phyloP scores from a whole-genome alignment of 2,329 filamentous ascomycete genomes.

The Lecanicillium sp. region DNA sequence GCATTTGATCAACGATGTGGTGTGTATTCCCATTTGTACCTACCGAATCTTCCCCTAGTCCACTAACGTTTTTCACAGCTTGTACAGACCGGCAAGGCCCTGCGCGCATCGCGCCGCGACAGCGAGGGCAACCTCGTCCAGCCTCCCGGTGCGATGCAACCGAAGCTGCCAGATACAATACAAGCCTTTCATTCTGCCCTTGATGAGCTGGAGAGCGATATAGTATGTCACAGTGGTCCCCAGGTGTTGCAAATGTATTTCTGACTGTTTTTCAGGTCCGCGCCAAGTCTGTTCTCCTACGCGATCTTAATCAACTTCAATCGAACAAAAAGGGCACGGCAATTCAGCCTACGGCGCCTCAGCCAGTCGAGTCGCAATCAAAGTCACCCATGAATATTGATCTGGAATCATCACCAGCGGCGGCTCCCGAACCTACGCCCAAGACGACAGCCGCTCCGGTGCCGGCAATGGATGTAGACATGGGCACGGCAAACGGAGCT shows the following conservation, averaged over 20 bases:
- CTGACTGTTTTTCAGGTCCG: constrained; percentile 20
- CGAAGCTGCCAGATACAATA: constrained; percentile 38
- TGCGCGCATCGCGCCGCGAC: constrained; percentile 40
- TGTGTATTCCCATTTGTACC: constrained; percentile 23
- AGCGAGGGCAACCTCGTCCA: constrained; percentile 28
- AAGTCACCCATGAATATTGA: constrained; percentile 28
- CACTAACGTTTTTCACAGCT: constrained; percentile 31
- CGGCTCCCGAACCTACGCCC: constrained; percentile 2
- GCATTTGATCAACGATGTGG: constrained; percentile 45
- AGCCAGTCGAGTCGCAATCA: constrained; percentile 25
- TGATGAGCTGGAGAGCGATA: constrained; percentile 48
- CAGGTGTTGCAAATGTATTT: background rate
- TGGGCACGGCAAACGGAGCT: constrained; percentile 4
- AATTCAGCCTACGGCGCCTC: constrained; percentile 14
- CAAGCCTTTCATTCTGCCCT: constrained; percentile 42
- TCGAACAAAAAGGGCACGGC: constrained; percentile 17
- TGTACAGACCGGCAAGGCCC: constrained; percentile 49
- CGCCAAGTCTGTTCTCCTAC: constrained; percentile 46
- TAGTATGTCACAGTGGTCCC: constrained; percentile 31
- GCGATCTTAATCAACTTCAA: constrained; percentile 40
- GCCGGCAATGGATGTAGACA: constrained; percentile 40
- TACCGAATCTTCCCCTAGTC: background rate
- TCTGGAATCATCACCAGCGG: constrained; percentile 24
- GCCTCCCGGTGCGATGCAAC: constrained; percentile 23
- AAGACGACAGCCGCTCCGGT: constrained; percentile 34